These are phyloP conservation scores for Solanum lycopersicoides DNA, from an alignment of 257 asterid species.

Conservation along the genomic window DNA sequence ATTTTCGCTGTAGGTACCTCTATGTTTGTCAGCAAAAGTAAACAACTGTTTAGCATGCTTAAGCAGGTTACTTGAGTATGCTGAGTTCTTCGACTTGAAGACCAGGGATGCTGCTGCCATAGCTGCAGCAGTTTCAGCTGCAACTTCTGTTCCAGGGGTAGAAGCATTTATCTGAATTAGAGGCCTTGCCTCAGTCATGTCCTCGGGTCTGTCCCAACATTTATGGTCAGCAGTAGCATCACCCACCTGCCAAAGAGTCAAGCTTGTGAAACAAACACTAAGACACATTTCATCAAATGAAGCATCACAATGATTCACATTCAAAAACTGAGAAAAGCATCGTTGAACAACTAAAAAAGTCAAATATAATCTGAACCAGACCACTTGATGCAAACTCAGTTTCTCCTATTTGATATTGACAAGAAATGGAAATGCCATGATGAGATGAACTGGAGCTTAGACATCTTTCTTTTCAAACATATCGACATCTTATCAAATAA, in stretches of 20 bases:
- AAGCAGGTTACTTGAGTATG: constrained; percentile 50
- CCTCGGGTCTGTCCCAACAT: constrained; percentile 87
- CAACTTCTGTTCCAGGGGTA: constrained; percentile 72
- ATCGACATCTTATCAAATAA: not conserved
- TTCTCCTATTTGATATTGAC: not conserved
- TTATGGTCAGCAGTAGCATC: constrained; percentile 49
- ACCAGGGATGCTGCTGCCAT: constrained; percentile 79
- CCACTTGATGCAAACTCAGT: not conserved
- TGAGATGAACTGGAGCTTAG: not conserved
- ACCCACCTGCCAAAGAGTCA: constrained; percentile 49
- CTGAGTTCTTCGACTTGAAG: constrained; percentile 32
- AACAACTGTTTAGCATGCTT: constrained; percentile 67
- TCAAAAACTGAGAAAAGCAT: not conserved
- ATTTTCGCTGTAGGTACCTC: constrained; percentile 53
- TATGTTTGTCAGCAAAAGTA: constrained; percentile 52
- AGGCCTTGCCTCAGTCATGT: constrained; percentile 50
- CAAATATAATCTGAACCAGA: not conserved
- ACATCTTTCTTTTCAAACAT: not conserved
- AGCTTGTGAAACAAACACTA: not conserved
- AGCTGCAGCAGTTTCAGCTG: constrained; percentile 91
- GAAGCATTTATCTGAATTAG: constrained; percentile 50
- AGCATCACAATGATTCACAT: not conserved
- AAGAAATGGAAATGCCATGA: not conserved
- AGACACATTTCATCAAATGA: not conserved
- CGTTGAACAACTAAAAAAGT: not conserved